Base-by-base conservation (phyloP, 108 stramenopile genomes). In the Cyclotella baltica region DNA sequence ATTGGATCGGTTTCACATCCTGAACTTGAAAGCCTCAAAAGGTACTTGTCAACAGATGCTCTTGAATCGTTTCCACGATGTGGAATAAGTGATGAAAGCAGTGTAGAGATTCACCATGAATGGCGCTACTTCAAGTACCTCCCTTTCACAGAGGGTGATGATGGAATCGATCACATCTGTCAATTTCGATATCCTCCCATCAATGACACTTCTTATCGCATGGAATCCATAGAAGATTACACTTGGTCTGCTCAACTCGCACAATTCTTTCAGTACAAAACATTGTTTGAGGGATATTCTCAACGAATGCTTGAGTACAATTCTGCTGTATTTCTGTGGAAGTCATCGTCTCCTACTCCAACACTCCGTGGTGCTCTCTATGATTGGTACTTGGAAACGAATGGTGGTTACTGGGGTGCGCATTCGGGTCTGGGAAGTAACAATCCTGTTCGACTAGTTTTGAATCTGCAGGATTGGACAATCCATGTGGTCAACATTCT, bases 331-430 rank as follows among this genome's bases (percentile, higher is more conserved):
- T 73, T 77, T 43, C 40, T 87, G 27, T 87, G 83, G 83, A 87
- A 84, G 40, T 56, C 72, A 19, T 76, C 72, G 8, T 73, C 70
- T 53, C 85, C 85, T 43, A 71, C 85, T 38, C 88, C 88, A 10
- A 74, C 83, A 31, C 70, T 88, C 6, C 83, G 88, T 30, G 88
- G 87, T 15, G 77, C 71, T 27, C 38, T 83, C 15, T 88, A 88
- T 38, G 85, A 86, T 72, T 88, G 77, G 80, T 88, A 72, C 38
- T 33, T 84, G 25, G 77, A 65, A 34, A 68, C 77, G 9, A 88
- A 82, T 28, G 87, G 87, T 40, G 75, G 82, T n/a, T 78, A 72
- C 27, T 80, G 73, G 69, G 87, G 87, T 30, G 75, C 78, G 0
- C 74, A 70, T 34, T 69, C 76, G 31, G 87, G 78, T 20, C 47